Base-by-base conservation (phyloP, 139 green algal genomes). In the Pseudopediastrum boryanum region DNA sequence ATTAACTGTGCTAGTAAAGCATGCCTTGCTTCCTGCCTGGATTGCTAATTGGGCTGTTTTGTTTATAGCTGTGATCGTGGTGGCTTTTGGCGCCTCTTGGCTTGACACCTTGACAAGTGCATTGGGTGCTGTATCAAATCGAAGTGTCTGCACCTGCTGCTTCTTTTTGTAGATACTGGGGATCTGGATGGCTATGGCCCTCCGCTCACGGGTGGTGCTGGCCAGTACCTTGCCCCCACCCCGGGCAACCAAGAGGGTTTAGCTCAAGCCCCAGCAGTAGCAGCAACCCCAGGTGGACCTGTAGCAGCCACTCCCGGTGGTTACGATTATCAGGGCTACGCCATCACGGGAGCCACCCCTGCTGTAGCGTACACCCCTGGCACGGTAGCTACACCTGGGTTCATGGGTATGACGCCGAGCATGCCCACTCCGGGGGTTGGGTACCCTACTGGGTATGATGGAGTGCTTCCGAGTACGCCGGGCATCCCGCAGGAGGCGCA, bases 351-450 rank as follows among this genome's bases (percentile, higher is more conserved):
- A 23, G 72, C 58, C 56, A 36, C 25, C 54, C 10, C 7, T 7
- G 10, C 7, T 7, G 25, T 71, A 38, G 72, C 42, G 9, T 19
- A 31, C 4, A 79, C 72, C 19, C 72, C 72, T n/a, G 71, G 71
- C 35, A 77, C 69, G 12, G 69, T 77, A 3, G 69, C 69, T 25
- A 77, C 69, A 8, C 69, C 69, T 2, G 69, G 69, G 69, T 38
- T 77, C 13, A 77, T 36, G n/a, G 69, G 69, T 13, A 66, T 66
- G 52, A 68, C 71, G 8, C 71, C 71, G 6, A 33, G 27, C 43
- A 39, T 51, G 38, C 21, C 23, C 51, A 68, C 51, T 2, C 52
- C 51, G 25, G 29, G 38, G 3, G 16, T 68, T 5, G 71, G 36
- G 38, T 78, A 58, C 71, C 66, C 71, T 3, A 51, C 71, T 25